Evolutionary conservation across 2,329 filamentous ascomycete genomes (phyloP).

Genomic region (Colletotrichum sp.): DNA sequence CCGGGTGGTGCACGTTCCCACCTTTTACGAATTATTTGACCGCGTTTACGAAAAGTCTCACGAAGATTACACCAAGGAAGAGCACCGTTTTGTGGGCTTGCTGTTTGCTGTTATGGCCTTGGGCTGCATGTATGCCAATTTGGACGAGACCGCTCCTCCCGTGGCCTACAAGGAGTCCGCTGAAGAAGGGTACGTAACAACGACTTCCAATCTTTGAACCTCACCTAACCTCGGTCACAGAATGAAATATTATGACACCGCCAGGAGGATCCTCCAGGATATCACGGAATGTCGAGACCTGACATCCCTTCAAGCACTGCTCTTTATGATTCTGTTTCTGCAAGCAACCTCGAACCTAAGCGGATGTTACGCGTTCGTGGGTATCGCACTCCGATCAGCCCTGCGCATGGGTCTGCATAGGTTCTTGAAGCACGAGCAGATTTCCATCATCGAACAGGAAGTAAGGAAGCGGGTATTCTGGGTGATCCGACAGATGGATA

Average conservation of each 20-base stretch:
- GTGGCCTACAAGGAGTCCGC: slow-evolving; percentile 55
- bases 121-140: slow-evolving; percentile 72
- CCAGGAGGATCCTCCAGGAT: slow-evolving; percentile 69
- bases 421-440: slow-evolving; percentile 67
- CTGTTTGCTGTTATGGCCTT: slow-evolving; percentile 74
- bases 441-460: slow-evolving; percentile 68
- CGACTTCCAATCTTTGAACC: not conserved
- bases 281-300: slow-evolving; percentile 76
- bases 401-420: slow-evolving; percentile 80
- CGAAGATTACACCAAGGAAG: slow-evolving; percentile 66
- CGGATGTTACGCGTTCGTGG: slow-evolving; percentile 81
- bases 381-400: slow-evolving; percentile 77
- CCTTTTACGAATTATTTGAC: slow-evolving; percentile 80
- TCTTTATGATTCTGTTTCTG: slow-evolving; percentile 83
- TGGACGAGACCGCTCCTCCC: slow-evolving; percentile 57
- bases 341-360: slow-evolving; percentile 81
- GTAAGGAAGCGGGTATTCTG: slow-evolving; percentile 70
- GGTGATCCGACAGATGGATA: slow-evolving; percentile 73
- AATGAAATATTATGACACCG: slow-evolving; percentile 75
- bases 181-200: slow-evolving; percentile 57
- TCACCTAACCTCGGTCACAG: slow-evolving; percentile 46
- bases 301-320: slow-evolving; percentile 73
- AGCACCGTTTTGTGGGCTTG: slow-evolving; percentile 72
- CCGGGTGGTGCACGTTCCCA: slow-evolving; percentile 80
- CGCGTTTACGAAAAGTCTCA: slow-evolving; percentile 74